These are phyloP conservation scores for Rhodotorula sp. DNA, from an alignment of 1,284 basidiomycete species.

Conservation along the genomic window DNA sequence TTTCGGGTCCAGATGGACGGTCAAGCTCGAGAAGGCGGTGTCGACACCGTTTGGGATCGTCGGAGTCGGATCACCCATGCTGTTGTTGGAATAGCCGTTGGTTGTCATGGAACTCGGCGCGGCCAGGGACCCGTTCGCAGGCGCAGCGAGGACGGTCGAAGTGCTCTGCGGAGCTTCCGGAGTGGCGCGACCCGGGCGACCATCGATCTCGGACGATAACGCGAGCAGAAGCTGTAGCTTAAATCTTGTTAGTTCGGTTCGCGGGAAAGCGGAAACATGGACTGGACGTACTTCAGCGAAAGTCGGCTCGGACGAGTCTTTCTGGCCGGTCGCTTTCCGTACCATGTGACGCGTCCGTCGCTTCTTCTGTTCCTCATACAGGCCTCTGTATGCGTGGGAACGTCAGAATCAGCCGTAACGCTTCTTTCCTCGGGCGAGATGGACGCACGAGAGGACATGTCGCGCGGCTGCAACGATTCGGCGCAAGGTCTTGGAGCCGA, in stretches of 20 bases:
- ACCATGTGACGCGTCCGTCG: constrained; percentile 6
- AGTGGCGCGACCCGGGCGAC: neutral
- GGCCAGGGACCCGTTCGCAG: neutral
- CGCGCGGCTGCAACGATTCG: constrained; percentile 14
- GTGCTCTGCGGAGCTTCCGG: neutral
- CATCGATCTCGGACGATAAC: constrained; percentile 6
- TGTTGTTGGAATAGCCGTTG: no score
- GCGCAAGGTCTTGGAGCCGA: constrained; percentile 13
- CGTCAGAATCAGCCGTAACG: neutral
- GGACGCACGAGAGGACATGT: constrained; percentile 10
- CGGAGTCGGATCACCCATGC: no score
- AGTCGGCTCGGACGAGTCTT: neutral
- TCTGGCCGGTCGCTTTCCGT: neutral
- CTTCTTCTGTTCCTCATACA: constrained; percentile 21
- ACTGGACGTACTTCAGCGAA: constrained; percentile 21
- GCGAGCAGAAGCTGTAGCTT: constrained; percentile 3
- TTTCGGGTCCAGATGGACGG: neutral
- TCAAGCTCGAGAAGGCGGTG: neutral
- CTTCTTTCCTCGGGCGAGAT: neutral
- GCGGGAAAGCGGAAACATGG: no score
- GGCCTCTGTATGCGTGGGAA: neutral
- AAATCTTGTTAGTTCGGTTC: neutral
- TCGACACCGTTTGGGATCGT: no score
- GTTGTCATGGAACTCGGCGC: no score
- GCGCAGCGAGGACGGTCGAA: neutral